A percentile compares a stretch with the other conserved stretches of the same genome.
These are phyloP conservation scores for Elaeagnus macrophylla DNA, from an alignment of 306 rosid species.

Conservation along the genomic window DNA sequence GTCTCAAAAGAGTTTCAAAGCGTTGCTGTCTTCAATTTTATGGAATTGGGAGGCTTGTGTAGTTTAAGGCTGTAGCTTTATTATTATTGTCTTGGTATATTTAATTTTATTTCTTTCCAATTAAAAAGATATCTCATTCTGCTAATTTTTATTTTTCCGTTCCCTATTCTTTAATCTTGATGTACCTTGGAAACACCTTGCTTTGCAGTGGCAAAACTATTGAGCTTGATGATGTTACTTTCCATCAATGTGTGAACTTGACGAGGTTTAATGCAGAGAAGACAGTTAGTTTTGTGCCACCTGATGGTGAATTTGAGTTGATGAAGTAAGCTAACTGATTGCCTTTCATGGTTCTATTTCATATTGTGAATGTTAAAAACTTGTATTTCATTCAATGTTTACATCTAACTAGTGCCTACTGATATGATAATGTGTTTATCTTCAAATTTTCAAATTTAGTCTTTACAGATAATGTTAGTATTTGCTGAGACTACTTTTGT, in stretches of 20 bases:
- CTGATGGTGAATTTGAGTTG: slow-evolving; percentile 92
- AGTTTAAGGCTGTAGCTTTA: not conserved
- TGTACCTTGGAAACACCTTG: slow-evolving; percentile 2
- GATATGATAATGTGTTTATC: slow-evolving; percentile 2
- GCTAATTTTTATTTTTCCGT: not conserved
- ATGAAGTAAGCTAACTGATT: slow-evolving; percentile 60
- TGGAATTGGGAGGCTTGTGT: no score
- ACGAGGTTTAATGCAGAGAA: slow-evolving; percentile 89
- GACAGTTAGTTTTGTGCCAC: slow-evolving; percentile 97
- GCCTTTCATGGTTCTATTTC: slow-evolving; percentile 3
- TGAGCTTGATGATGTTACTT: slow-evolving; percentile 91
- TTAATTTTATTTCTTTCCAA: not conserved
- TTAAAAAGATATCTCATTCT: not conserved
- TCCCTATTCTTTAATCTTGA: not conserved
- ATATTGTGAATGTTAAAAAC: not conserved
- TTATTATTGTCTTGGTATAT: not conserved
- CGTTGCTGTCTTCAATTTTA: no score
- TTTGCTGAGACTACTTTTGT: not conserved
- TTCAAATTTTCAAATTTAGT: not conserved
- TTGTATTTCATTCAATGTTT: not conserved
- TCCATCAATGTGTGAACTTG: slow-evolving; percentile 94
- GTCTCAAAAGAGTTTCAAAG: no score
- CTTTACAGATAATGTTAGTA: not conserved
- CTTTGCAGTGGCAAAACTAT: slow-evolving; percentile 87
- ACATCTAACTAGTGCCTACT: not conserved